Evolutionary conservation across 1,284 basidiomycete genomes (phyloP).

Genomic region (Cryptococcus sp.): DNA sequence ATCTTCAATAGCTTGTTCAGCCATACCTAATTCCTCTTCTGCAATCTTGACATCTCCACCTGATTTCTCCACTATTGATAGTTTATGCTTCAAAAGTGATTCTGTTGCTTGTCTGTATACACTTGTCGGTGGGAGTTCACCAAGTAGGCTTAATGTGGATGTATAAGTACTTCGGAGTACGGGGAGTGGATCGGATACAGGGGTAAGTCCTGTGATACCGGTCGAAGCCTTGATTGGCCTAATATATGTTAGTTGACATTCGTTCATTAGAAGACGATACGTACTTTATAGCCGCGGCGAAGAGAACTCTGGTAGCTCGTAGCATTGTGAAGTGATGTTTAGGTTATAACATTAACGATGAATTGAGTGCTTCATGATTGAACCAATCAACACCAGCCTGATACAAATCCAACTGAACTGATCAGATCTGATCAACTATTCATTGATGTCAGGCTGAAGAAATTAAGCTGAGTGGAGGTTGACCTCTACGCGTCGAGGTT

Average conservation of each 20-base stretch:
- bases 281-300: slow-evolving; percentile 38
- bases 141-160: slow-evolving; percentile 68
- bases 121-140: slow-evolving; percentile 67
- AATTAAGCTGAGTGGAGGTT: background rate
- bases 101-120: slow-evolving; percentile 89
- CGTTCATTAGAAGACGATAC: slow-evolving; percentile 4
- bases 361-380: background rate
- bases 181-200: slow-evolving; percentile 63
- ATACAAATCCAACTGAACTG: too few relatives aligned
- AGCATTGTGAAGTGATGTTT: slow-evolving; percentile 56
- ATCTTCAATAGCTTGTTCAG: slow-evolving; percentile 58
- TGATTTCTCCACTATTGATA: slow-evolving; percentile 66
- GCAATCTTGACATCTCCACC: slow-evolving; percentile 62
- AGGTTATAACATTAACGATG: background rate
- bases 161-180: slow-evolving; percentile 71
- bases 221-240: slow-evolving; percentile 65
- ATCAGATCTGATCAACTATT: too few relatives aligned
- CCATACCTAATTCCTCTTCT: slow-evolving; percentile 59
- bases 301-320: slow-evolving; percentile 68
- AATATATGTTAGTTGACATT: background rate
- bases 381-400: too few relatives aligned
- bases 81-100: slow-evolving; percentile 76
- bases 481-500: background rate
- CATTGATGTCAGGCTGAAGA: too few relatives aligned
- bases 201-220: slow-evolving; percentile 60